Conservation (phyloP, 495 filamentous ascomycete genomes). For the Aspergillus ostianus region DNA sequence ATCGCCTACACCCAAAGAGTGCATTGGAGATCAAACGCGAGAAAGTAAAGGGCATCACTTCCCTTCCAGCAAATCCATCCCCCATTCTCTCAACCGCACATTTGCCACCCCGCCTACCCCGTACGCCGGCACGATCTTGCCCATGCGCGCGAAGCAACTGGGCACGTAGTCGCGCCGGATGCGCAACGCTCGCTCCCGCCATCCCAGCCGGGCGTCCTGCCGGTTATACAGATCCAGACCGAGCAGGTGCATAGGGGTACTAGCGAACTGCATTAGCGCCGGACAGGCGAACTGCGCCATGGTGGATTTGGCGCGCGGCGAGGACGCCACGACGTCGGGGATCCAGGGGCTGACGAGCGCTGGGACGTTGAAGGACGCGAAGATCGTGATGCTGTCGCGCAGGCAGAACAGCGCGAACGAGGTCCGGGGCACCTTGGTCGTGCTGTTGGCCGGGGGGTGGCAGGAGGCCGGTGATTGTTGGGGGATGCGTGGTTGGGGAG, state of each 20-base stretch:
- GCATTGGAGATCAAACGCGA: neutral
- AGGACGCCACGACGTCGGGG: slow-evolving; percentile 47
- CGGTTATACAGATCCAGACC: slow-evolving; percentile 91
- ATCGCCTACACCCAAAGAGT: neutral
- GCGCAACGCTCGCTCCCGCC: slow-evolving; percentile 58
- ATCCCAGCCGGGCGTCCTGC: slow-evolving; percentile 42
- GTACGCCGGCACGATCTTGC: slow-evolving; percentile 91
- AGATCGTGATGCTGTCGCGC: slow-evolving; percentile 88
- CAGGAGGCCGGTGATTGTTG: slow-evolving; percentile 18
- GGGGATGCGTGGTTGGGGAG: slow-evolving; percentile 27
- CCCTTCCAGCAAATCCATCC: slow-evolving; percentile 54
- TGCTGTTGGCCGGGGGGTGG: slow-evolving; percentile 18
- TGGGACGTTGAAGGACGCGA: slow-evolving; percentile 90
- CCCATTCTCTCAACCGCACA: slow-evolving; percentile 59
- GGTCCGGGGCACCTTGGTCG: slow-evolving; percentile 35
- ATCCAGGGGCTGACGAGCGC: slow-evolving; percentile 61
- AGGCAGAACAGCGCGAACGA: slow-evolving; percentile 79
- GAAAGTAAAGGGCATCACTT: slow-evolving; percentile 5
- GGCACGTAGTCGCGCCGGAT: slow-evolving; percentile 75
- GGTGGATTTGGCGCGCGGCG: slow-evolving; percentile 53
- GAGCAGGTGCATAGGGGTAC: slow-evolving; percentile 84
- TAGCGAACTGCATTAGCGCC: slow-evolving; percentile 75
- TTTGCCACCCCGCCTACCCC: slow-evolving; percentile 91
- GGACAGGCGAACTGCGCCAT: slow-evolving; percentile 80
- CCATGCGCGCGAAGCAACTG: slow-evolving; percentile 78